Evolutionary conservation across 345 rosid species (phyloP).

Genomic region (Eucalyptus tenuipes): DNA sequence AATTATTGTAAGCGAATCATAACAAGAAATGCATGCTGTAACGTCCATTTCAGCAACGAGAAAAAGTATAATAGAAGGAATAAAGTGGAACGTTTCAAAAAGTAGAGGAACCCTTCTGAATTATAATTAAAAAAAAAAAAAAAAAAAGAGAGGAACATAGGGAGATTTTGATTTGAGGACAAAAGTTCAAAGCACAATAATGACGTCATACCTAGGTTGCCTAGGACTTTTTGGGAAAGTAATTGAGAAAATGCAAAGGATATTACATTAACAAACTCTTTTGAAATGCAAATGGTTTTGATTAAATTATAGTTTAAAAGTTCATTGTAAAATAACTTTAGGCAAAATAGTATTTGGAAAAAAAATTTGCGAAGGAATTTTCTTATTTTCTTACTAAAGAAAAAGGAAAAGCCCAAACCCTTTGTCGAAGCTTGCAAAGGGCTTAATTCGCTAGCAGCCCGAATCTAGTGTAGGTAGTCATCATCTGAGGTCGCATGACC

Average conservation of each 20-base stretch:
- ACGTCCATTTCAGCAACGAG: neutral
- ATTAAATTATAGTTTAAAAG: neutral
- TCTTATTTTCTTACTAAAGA: no score
- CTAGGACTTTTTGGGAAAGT: neutral
- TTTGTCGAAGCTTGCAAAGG: neutral
- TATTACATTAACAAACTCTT: neutral
- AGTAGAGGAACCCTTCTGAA: neutral
- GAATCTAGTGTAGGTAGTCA: neutral
- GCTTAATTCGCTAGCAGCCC: neutral
- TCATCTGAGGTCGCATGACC: rapidly evolving
- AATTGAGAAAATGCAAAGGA: neutral
- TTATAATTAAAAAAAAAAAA: no score
- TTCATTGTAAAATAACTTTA: no score
- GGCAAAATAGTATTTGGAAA: neutral
- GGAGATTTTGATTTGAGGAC: neutral
- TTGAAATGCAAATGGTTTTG: neutral
- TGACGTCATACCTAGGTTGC: neutral
- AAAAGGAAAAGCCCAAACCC: neutral
- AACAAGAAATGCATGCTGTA: neutral
- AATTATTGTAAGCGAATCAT: no score
- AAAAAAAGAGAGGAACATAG: no score
- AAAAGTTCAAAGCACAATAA: neutral
- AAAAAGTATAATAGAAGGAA: neutral
- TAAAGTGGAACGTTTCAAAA: neutral
- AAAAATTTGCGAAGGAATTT: no score